phyloP scores from a whole-genome alignment of 2,329 filamentous ascomycete genomes.

The Exophiala sideris region DNA sequence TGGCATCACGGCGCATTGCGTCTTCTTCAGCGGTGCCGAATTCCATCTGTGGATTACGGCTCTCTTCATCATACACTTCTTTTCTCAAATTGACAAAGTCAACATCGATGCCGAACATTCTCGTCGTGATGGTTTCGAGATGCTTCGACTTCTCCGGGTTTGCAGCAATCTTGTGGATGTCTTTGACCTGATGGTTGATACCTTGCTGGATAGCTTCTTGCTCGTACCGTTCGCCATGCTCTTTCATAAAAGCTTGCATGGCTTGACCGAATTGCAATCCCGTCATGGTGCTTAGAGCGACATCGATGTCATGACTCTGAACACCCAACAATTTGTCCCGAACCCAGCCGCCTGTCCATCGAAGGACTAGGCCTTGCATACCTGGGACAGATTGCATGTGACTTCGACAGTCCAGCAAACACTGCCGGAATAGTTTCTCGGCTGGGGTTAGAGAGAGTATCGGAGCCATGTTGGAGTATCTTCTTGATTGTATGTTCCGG shows the following conservation, averaged over 20 bases:
- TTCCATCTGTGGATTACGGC: slow-evolving; percentile 85
- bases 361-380: slow-evolving; percentile 37
- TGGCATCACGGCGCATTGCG: slow-evolving; percentile 83
- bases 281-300: slow-evolving; percentile 50
- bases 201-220: slow-evolving; percentile 37
- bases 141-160: slow-evolving; percentile 98
- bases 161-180: slow-evolving; percentile 79
- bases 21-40: slow-evolving; percentile 92
- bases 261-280: slow-evolving; percentile 46
- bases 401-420: slow-evolving; percentile 27
- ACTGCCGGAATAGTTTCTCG: slow-evolving; percentile 28
- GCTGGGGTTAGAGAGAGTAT: slow-evolving; percentile 21
- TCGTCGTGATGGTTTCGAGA: slow-evolving; percentile 84
- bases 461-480: slow-evolving; percentile 12
- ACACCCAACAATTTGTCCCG: slow-evolving; percentile 48
- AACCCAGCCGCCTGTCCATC: slow-evolving; percentile 51
- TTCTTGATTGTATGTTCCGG: not conserved
- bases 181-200: slow-evolving; percentile 51
- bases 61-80: slow-evolving; percentile 85
- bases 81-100: slow-evolving; percentile 93
- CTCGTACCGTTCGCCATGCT: slow-evolving; percentile 43
- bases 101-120: slow-evolving; percentile 79
- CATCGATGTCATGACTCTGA: slow-evolving; percentile 48
- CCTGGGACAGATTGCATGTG: slow-evolving; percentile 22
- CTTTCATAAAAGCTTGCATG: slow-evolving; percentile 41